Evolutionary conservation across 495 filamentous ascomycete species (phyloP).

Genomic region (Podospora bellae-mahoneyi): DNA sequence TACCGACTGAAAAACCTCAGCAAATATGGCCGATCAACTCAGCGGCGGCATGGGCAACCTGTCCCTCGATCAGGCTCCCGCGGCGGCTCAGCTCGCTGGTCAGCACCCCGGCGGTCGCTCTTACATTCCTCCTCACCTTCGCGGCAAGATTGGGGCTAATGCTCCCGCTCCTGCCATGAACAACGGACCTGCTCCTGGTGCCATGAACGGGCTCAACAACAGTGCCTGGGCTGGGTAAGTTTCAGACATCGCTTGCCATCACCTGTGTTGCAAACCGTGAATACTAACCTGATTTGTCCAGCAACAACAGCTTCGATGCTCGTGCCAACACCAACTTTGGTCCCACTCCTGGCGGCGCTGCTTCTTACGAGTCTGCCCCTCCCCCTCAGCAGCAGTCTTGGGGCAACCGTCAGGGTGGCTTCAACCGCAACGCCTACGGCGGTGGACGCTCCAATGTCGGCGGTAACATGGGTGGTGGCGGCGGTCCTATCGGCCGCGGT

Average conservation of each 20-base stretch:
- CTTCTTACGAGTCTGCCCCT: constrained; percentile 20
- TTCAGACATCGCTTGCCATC: not conserved
- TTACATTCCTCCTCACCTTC: constrained; percentile 96
- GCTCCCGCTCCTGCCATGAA: constrained; percentile 20
- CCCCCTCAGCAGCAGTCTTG: constrained; percentile 23
- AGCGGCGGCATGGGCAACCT: constrained; percentile 88
- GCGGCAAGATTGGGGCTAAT: constrained; percentile 53
- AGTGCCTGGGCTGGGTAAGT: constrained; percentile 64
- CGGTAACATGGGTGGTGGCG: constrained; percentile 50
- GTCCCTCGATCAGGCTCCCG: constrained; percentile 57
- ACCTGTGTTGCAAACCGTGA: constrained; percentile 1
- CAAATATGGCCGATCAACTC: constrained; percentile 88
- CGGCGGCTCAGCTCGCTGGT: constrained; percentile 57
- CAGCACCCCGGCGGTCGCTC: constrained; percentile 57
- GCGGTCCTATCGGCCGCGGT: constrained; percentile 61
- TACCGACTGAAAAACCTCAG: not conserved
- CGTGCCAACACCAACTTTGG: constrained; percentile 26
- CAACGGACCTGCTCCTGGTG: constrained; percentile 5
- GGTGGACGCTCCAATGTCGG: constrained; percentile 60
- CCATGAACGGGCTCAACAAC: constrained; percentile 43
- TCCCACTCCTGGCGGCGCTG: constrained; percentile 13
- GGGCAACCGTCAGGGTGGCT: constrained; percentile 31
- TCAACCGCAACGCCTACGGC: constrained; percentile 60
- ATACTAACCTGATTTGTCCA: constrained; percentile 17
- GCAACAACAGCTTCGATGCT: constrained; percentile 45